Evolutionary conservation across 495 filamentous ascomycete species (phyloP).

Genomic region (Peziza echinospora): DNA sequence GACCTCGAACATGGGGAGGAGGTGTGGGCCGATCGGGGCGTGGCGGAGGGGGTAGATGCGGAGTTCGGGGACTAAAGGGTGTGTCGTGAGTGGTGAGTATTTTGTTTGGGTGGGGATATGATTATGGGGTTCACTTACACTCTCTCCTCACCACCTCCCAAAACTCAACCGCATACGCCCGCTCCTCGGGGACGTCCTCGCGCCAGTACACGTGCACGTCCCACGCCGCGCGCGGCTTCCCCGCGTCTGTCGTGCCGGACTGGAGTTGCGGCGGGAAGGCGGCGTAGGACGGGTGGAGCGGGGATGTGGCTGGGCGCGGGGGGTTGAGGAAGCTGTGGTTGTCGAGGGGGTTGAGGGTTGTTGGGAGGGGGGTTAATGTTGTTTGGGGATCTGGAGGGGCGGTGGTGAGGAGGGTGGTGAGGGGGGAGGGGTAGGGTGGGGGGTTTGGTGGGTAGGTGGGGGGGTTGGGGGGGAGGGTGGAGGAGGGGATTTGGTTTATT

Average conservation of each 20-base stretch:
- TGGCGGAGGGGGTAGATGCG: background rate
- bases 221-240: background rate
- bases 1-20: conserved; percentile 78
- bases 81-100: background rate
- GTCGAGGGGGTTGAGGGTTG: background rate
- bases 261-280: background rate
- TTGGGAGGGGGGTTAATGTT: background rate
- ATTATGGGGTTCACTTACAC: conserved; percentile 31
- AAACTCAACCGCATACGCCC: conserved; percentile 43
- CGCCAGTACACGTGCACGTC: conserved; percentile 65
- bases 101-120: background rate
- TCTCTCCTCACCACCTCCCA: conserved; percentile 61
- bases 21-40: conserved; percentile 56
- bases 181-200: conserved; percentile 38
- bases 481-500: too few species aligned
- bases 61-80: conserved; percentile 1
- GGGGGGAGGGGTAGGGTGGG: background rate
- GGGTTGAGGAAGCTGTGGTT: background rate
- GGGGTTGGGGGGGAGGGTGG: background rate
- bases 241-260: background rate
- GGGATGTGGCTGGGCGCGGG: background rate
- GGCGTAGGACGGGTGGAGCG: background rate
- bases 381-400: background rate
- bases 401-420: background rate
- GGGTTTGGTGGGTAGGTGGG: background rate